A percentile compares a stretch with the other conserved stretches of the same genome.
Evolutionary conservation across 2,329 filamentous ascomycete genomes (phyloP).

Genomic region (Monosporascus sp.): DNA sequence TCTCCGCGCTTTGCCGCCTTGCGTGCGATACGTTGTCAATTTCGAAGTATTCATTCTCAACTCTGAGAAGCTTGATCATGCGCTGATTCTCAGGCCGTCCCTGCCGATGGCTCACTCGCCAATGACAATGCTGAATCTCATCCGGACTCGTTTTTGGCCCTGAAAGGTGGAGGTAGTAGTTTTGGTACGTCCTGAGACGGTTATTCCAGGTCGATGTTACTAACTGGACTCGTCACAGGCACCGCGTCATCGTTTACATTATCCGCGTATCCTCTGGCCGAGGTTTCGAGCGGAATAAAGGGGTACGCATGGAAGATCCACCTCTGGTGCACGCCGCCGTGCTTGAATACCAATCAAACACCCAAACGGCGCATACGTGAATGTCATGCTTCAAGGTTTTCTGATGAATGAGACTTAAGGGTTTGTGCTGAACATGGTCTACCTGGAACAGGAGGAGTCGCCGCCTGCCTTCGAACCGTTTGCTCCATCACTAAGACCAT

Average conservation of each 20-base stretch:
- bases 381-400: conserved; percentile 1
- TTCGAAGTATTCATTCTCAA: conserved; percentile 13
- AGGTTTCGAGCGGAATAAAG: conserved; percentile 9
- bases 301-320: conserved; percentile 1
- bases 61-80: not conserved
- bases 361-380: conserved; percentile 6
- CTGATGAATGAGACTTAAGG: conserved; percentile 6
- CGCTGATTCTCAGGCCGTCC: conserved; percentile 2
- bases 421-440: conserved; percentile 1
- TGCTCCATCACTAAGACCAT: not conserved
- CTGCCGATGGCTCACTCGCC: conserved; percentile 6
- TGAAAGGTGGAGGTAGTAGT: conserved; percentile 10
- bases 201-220: not conserved
- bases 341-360: conserved; percentile 1
- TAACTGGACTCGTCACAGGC: not conserved
- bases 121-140: conserved; percentile 6
- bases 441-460: conserved; percentile 6
- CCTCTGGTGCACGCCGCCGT: conserved; percentile 1
- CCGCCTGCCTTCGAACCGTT: conserved; percentile 8
- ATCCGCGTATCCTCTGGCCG: conserved; percentile 1
- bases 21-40: conserved; percentile 20
- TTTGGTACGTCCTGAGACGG: conserved; percentile 6
- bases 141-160: conserved; percentile 4
- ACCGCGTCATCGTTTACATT: conserved; percentile 8
- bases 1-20: conserved; percentile 17